phyloP scores from a whole-genome alignment of 2,329 filamentous ascomycete species.

The Lomentospora prolificans region DNA sequence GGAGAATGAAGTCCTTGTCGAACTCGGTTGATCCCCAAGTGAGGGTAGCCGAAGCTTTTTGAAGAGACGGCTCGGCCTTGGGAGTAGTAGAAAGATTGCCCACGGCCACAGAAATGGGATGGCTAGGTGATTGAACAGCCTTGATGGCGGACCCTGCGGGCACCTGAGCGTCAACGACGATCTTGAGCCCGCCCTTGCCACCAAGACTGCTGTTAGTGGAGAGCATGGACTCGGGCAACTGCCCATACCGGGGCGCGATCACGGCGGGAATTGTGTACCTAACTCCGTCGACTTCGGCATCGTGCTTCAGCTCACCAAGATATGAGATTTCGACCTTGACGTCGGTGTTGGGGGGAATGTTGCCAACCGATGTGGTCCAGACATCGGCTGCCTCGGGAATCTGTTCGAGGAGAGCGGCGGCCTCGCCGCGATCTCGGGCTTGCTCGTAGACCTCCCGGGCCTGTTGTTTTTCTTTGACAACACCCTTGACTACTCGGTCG shows the following conservation, averaged over 20 bases:
- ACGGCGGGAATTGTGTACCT: constrained; percentile 59
- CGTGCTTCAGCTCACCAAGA: constrained; percentile 62
- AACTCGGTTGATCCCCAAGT: constrained; percentile 42
- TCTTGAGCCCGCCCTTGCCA: constrained; percentile 9
- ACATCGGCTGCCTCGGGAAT: constrained; percentile 50
- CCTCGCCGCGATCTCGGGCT: constrained; percentile 48
- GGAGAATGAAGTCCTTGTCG: constrained; percentile 56
- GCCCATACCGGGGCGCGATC: constrained; percentile 59
- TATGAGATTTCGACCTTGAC: constrained; percentile 55
- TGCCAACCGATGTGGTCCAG: constrained; percentile 59
- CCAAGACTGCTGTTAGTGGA: constrained; percentile 4
- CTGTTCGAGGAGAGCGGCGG: constrained; percentile 57
- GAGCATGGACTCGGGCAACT: constrained; percentile 27
- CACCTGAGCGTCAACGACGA: constrained; percentile 32
- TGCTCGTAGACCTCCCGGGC: constrained; percentile 50
- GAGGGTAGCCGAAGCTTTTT: constrained; percentile 53
- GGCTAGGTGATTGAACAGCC: constrained; percentile 55
- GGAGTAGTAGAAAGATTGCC: constrained; percentile 42
- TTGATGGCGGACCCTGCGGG: constrained; percentile 45
- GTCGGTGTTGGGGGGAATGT: constrained; percentile 48
- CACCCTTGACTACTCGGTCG: constrained; percentile 47
- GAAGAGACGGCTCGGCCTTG: constrained; percentile 38
- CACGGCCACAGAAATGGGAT: constrained; percentile 56
- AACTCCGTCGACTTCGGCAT: constrained; percentile 56
- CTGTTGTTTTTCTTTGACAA: constrained; percentile 56